phyloP scores from a whole-genome alignment of 345 rosid species.

The Linum tenue region DNA sequence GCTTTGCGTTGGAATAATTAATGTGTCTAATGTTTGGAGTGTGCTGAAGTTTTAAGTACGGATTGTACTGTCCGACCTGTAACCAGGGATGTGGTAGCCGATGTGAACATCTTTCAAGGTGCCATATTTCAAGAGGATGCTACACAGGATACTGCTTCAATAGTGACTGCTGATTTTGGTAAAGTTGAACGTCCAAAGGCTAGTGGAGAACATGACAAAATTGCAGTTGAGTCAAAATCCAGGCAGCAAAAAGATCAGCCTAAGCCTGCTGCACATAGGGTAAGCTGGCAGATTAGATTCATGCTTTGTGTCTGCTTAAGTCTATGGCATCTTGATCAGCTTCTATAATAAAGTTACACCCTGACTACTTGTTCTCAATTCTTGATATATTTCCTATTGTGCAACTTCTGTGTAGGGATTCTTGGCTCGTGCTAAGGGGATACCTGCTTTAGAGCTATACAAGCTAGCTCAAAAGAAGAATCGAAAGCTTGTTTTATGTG shows the following conservation, averaged over 20 bases:
- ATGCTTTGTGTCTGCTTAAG: too few relatives aligned
- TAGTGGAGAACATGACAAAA: slow-evolving; percentile 36
- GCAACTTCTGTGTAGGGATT: slow-evolving; percentile 49
- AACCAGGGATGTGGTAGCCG: slow-evolving; percentile 80
- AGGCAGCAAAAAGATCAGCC: slow-evolving; percentile 46
- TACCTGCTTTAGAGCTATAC: slow-evolving; percentile 93
- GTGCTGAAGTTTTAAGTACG: not conserved
- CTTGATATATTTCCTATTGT: slow-evolving; percentile 7
- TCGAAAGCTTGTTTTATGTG: slow-evolving; percentile 84
- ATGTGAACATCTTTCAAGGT: slow-evolving; percentile 92
- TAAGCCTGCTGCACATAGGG: slow-evolving; percentile 97
- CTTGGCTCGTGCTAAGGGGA: slow-evolving; percentile 95
- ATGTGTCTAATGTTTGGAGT: not conserved
- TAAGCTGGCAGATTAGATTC: slow-evolving; percentile 23
- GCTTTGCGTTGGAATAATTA: slow-evolving; percentile 13
- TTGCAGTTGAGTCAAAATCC: slow-evolving; percentile 42
- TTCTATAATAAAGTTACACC: not conserved
- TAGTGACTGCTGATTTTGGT: slow-evolving; percentile 34
- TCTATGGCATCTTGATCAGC: slow-evolving; percentile 4
- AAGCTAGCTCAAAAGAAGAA: slow-evolving; percentile 94
- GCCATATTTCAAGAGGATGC: slow-evolving; percentile 80
- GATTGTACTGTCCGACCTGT: not conserved
- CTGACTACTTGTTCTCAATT: not conserved
- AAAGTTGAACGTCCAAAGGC: slow-evolving; percentile 33
- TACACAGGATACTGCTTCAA: slow-evolving; percentile 32